A percentile compares a stretch with the other conserved stretches of the same genome.
Evolutionary conservation across 768 basidiomycete genomes (phyloP).

Genomic region (Russula virescens): DNA sequence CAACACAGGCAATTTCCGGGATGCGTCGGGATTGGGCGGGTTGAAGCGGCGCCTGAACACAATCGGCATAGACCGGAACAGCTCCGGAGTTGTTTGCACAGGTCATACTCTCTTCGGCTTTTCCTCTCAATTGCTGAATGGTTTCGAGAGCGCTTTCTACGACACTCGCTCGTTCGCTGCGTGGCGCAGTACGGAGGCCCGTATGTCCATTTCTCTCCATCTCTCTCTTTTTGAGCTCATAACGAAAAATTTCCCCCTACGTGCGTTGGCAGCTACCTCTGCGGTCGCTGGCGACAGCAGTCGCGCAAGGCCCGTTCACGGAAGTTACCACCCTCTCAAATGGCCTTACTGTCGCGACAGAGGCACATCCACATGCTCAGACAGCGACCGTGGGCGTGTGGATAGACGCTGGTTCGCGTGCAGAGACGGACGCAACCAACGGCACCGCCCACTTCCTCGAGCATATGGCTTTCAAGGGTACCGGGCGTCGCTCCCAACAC

Average conservation of each 20-base stretch:
- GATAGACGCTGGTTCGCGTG: slow-evolving; percentile 97
- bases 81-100: slow-evolving; percentile 11
- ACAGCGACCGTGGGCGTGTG: slow-evolving; percentile 99
- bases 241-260: neutral
- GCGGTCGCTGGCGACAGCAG: slow-evolving; percentile 71
- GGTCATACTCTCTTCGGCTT: slow-evolving; percentile 29
- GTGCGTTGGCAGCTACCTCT: slow-evolving; percentile 40
- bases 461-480: slow-evolving; percentile 98
- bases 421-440: slow-evolving; percentile 91
- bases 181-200: slow-evolving; percentile 15
- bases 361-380: slow-evolving; percentile 82
- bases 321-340: slow-evolving; percentile 90
- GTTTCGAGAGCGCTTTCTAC: slow-evolving; percentile 31
- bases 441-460: slow-evolving; percentile 99
- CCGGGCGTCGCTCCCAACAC: slow-evolving; percentile 80
- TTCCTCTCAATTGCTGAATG: slow-evolving; percentile 34
- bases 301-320: slow-evolving; percentile 65
- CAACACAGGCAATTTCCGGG: neutral
- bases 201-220: neutral
- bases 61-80: slow-evolving; percentile 2
- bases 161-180: slow-evolving; percentile 20
- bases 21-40: neutral
- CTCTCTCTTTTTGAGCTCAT: slow-evolving; percentile 18
- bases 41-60: slow-evolving; percentile 2
- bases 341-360: slow-evolving; percentile 93